These are phyloP conservation scores for cucumber (Cucumis sativus) DNA, from an alignment of 306 rosid genomes.

Conservation along the genomic window Cucumber_9930_V3 NC_026657.2:5042001-5042500, in stretches of 20 bases:
- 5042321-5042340: not conserved
- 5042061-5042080: slow-evolving; percentile 79
- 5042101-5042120: slow-evolving; percentile 41
- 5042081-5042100: slow-evolving; percentile 69
- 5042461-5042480: not conserved
- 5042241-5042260: not conserved
- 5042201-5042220: slow-evolving; percentile 91
- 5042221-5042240: not conserved
- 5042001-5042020: slow-evolving; percentile 81
- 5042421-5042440: not conserved
- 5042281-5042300: not conserved
- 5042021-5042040: slow-evolving; percentile 66
- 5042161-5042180: slow-evolving; percentile 75
- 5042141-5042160: slow-evolving; percentile 73
- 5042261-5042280: not conserved
- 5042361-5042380: not conserved
- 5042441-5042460: not conserved
- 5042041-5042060: slow-evolving; percentile 85
- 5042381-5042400: not conserved
- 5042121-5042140: slow-evolving; percentile 47
- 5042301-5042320: no score
- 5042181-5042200: slow-evolving; percentile 66
- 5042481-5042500: not conserved
- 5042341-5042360: not conserved
- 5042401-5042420: not conserved